Evolutionary conservation across 805 yeast species (phyloP).

Genomic region (Saturnispora sekii): DNA sequence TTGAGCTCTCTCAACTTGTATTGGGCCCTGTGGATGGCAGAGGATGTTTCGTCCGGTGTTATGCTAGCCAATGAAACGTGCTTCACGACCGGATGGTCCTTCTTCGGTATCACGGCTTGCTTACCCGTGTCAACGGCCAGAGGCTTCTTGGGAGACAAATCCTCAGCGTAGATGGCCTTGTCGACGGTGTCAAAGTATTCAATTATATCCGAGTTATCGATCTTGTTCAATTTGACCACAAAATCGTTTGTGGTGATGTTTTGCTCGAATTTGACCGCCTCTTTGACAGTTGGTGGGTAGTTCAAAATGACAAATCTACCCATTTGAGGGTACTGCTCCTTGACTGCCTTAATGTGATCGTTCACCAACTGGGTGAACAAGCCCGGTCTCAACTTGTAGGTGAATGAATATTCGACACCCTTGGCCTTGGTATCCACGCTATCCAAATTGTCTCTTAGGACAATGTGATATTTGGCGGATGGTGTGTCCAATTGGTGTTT

Average conservation of each 20-base stretch:
- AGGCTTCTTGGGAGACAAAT: conserved; percentile 13
- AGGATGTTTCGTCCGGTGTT: conserved; percentile 10
- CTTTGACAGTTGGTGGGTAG: conserved; percentile 54
- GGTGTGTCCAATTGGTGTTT: conserved; percentile 32
- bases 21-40: conserved; percentile 17
- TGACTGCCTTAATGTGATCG: conserved; percentile 23
- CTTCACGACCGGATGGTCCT: background rate
- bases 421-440: conserved; percentile 21
- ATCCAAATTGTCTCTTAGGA: conserved; percentile 37
- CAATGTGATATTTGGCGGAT: conserved; percentile 35
- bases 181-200: conserved; percentile 61
- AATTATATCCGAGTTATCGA: conserved; percentile 39
- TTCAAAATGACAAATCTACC: conserved; percentile 43
- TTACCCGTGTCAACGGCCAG: background rate
- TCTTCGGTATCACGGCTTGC: background rate
- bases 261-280: conserved; percentile 65
- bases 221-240: conserved; percentile 26
- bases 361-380: conserved; percentile 42
- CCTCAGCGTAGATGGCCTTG: conserved; percentile 30
- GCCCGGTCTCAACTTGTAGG: conserved; percentile 31
- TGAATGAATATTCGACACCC: conserved; percentile 23
- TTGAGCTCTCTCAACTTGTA: conserved; percentile 14
- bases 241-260: conserved; percentile 45
- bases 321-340: conserved; percentile 24
- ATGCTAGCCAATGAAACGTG: conserved; percentile 1